Base-by-base conservation (phyloP, 495 filamentous ascomycete genomes). In the Cercophora samala region DNA sequence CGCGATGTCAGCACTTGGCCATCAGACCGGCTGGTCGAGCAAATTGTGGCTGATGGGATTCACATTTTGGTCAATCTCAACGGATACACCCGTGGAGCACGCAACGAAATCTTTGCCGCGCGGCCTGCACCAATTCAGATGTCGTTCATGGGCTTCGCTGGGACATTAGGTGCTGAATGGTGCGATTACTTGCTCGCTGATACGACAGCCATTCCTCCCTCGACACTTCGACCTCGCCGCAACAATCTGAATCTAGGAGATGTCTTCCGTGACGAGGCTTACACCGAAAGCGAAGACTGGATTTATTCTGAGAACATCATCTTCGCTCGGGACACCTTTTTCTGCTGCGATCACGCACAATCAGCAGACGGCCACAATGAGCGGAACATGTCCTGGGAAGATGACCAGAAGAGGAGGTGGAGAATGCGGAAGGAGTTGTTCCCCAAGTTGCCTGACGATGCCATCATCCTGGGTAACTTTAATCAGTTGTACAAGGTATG, bases 91-190 rank as follows among this genome's bases (percentile, higher is more conserved):
- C 86, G 95, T 37, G 95, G 95, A 21, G 95, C 95, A n/a, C 88
- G 93, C 52, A 99, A 99, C 69, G 96, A 99, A 74, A 87, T 98
- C 19, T 99, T 99, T 77, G 95, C 95, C 42, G 95, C 96, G 15
- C 87, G 95, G 25, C 93, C 95, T 11, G 93, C 93, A 3, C 95
- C 95, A 0, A 93, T 99, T 60, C 95, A 98, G 70, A 99, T 99
- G 95, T 97, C 95, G 0, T 99, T 99, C 75, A 99, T 99, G 95
- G 95, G 95, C 1, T 98, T 99, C 77, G 95, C 95, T 1, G 95
- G 95, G 6, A 97, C 95, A 2, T 83, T 99, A 9, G 95, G 96
- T 13, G 95, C 95, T 26, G 95, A 98, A 73, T 99, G 95, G 95
- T 99, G 95, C 75, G 95, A 99, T 72, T 99, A 99, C 72, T 87